Conservation (phyloP, 2,329 filamentous ascomycete genomes). For the Aspergillus ruber region DNA sequence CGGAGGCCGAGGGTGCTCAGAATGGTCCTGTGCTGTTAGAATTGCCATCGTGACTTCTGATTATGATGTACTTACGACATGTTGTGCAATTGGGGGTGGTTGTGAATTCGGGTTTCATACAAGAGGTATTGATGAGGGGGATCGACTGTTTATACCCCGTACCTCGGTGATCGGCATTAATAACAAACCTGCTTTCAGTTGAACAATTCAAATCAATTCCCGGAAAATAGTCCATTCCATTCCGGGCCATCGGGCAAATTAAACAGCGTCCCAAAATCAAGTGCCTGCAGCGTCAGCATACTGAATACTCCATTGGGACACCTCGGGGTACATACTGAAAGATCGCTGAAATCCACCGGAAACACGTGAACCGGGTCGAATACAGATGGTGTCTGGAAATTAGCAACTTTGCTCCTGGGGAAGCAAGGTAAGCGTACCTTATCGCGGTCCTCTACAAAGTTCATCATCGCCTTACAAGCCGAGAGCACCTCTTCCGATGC, state of each 20-base stretch:
- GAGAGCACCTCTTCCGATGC: slow-evolving; percentile 16
- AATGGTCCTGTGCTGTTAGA: slow-evolving; percentile 4
- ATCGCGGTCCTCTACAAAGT: neutral
- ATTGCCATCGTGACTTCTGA: no score
- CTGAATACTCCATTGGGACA: neutral
- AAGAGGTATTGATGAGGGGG: neutral
- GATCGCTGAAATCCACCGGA: slow-evolving; percentile 13
- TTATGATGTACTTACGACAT: slow-evolving; percentile 9
- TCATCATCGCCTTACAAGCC: slow-evolving; percentile 17
- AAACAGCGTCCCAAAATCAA: slow-evolving; percentile 26
- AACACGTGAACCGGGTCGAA: slow-evolving; percentile 5
- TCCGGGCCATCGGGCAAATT: slow-evolving; percentile 17
- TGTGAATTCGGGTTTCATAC: no score
- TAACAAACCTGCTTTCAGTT: neutral
- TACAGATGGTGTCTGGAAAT: neutral
- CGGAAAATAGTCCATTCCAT: neutral
- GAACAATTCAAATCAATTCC: neutral
- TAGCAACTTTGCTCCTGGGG: neutral
- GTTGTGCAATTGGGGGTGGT: neutral
- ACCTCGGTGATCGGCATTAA: neutral
- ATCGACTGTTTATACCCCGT: neutral
- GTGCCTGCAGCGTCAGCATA: slow-evolving; percentile 17
- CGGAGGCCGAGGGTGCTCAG: slow-evolving; percentile 18
- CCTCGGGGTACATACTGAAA: neutral
- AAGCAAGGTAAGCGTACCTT: neutral